Base-by-base conservation (phyloP, 2,329 filamentous ascomycete genomes). In the Chrysoporthe austroafricana region DNA sequence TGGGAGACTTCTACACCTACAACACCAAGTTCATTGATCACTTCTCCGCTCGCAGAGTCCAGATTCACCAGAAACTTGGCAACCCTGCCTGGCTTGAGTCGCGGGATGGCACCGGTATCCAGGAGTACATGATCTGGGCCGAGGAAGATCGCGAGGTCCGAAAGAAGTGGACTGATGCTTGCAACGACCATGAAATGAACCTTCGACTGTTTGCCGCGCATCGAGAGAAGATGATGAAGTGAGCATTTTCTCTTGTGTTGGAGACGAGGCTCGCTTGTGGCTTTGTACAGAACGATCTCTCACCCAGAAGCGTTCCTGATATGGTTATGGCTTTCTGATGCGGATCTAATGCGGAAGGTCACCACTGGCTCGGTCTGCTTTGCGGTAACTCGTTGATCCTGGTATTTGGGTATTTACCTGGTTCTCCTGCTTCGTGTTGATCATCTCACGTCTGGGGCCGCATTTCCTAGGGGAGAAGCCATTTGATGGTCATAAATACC, bases 81-180 rank as follows among this genome's bases (percentile, higher is more conserved):
- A 74, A 79, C 26, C 82, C 83, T 63, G 73, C 73, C 1, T 88
- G 85, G 76, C 74, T 87, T 21, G 78, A 79, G 42, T 73, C 77
- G 9, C 75, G 76, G 1, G 76, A 83, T 34, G 79, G 84, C 50
- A 70, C 72, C 1, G 87, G 85, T 0, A 81, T 89, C 34, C 75
- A 80, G 18, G 83, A 85, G 66, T 93, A 93, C 74, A 76, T 87
- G 67, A 79, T 79, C 48, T 87, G 86, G 75, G 78, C 90, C 66
- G 84, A 86, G 71, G 86, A 92, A 76, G 91, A 94, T 74, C 84
- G 88, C 70, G 80, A 82, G 60, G 86, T 92, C 5, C 81, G 88
- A 66, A 82, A 82, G 73, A 83, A 85, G 66, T 93, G 91, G 89
- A 78, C 79, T 42, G 76, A 83, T 9, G 86, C 86, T 8, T 87